phyloP scores from a whole-genome alignment of 1,139 yeast genomes.

The Magnusiomyces tetraspermus region DNA sequence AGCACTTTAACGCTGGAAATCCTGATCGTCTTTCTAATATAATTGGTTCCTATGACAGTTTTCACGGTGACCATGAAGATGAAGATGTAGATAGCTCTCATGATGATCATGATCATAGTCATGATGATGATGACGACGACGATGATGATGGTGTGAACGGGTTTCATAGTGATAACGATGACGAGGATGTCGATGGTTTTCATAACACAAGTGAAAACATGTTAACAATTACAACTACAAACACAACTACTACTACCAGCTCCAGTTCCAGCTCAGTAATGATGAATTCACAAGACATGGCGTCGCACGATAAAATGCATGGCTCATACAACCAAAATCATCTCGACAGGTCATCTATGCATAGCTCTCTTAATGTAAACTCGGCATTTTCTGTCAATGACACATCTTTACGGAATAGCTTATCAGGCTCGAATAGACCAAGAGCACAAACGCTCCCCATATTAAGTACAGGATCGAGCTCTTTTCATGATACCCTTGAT shows the following conservation, averaged over 20 bases:
- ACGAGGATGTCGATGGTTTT: neutral
- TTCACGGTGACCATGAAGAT: neutral
- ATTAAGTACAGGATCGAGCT: constrained; percentile 3
- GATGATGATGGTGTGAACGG: too few relatives aligned
- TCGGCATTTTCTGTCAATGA: neutral
- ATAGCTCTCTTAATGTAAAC: neutral
- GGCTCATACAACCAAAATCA: neutral
- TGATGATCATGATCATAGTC: neutral
- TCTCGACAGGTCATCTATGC: neutral
- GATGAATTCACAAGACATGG: neutral
- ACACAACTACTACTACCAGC: neutral
- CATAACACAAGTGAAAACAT: neutral
- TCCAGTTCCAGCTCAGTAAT: neutral
- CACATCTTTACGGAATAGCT: neutral
- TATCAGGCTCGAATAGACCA: neutral
- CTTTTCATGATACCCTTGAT: neutral
- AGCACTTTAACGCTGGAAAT: neutral
- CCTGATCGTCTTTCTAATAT: neutral
- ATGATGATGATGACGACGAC: neutral
- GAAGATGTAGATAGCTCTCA: too few relatives aligned
- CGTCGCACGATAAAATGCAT: neutral
- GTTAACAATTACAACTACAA: neutral
- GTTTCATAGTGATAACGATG: neutral
- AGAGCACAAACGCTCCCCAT: constrained; percentile 17
- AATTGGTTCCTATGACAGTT: neutral